Conservation (phyloP, 2,329 filamentous ascomycete species). For the Colletotrichum sp. region DNA sequence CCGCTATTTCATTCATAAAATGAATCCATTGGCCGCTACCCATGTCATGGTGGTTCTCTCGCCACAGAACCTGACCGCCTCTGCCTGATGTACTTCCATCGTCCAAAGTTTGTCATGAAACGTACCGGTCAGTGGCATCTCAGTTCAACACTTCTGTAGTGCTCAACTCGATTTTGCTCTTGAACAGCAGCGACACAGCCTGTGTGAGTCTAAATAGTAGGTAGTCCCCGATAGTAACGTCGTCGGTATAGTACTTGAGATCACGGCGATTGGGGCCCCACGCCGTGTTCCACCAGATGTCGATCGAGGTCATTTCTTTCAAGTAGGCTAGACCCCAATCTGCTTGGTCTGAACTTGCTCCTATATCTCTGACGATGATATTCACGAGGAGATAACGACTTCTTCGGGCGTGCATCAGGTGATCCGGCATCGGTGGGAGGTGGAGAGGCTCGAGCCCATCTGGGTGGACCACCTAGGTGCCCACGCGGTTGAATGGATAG, state of each 20-base stretch:
- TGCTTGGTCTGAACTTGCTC: neutral
- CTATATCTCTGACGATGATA: neutral
- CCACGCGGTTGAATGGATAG: neutral
- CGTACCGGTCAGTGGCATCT: neutral
- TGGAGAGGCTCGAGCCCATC: neutral
- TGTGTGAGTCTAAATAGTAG: neutral
- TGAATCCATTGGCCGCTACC: neutral
- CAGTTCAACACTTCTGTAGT: neutral
- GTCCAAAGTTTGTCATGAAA: neutral
- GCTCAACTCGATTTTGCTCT: neutral
- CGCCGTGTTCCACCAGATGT: neutral
- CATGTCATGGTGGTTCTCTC: neutral
- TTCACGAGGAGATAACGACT: neutral
- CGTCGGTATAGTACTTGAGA: neutral
- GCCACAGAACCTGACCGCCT: neutral
- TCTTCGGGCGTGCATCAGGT: neutral
- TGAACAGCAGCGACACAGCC: neutral
- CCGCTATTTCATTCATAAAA: neutral
- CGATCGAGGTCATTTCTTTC: neutral
- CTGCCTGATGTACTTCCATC: neutral
- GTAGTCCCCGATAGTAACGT: neutral
- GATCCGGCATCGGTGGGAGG: neutral
- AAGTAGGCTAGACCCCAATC: neutral
- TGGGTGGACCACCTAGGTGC: neutral
- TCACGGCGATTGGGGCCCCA: neutral